Conservation (phyloP, 768 basidiomycete genomes). For the Lactifluus echinatus region DNA sequence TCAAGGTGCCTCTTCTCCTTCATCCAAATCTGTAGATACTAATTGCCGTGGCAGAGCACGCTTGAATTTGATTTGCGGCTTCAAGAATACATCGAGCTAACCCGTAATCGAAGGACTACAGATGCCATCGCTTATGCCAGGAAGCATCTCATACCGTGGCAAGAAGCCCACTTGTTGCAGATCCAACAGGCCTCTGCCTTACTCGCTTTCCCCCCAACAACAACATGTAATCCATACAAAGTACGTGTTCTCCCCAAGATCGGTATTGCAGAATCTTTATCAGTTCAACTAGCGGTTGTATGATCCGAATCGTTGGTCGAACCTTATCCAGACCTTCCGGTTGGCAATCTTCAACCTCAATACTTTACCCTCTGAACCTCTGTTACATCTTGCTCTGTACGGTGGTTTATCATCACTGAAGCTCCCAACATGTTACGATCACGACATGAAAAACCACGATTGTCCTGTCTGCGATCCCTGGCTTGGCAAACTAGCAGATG, state of each 20-base stretch:
- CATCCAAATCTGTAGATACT: not conserved
- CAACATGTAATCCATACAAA: constrained; percentile 70
- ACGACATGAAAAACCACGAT: constrained; percentile 59
- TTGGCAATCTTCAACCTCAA: constrained; percentile 81
- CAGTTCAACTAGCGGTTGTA: constrained; percentile 59
- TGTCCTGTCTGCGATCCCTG: constrained; percentile 87
- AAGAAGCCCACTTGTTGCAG: constrained; percentile 69
- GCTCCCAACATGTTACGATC: constrained; percentile 72
- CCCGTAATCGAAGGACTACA: constrained; percentile 49
- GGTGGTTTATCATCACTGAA: constrained; percentile 89
- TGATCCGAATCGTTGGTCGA: constrained; percentile 67
- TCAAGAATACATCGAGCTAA: constrained; percentile 94
- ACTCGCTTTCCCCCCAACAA: constrained; percentile 65
- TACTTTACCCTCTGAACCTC: constrained; percentile 77
- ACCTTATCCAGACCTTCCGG: constrained; percentile 71
- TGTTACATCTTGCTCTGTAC: constrained; percentile 81
- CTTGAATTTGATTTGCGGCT: constrained; percentile 94
- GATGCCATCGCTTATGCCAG: constrained; percentile 81
- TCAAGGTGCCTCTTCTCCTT: constrained; percentile 47
- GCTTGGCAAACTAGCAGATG: constrained; percentile 66
- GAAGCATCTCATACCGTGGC: constrained; percentile 77
- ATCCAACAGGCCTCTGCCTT: constrained; percentile 70
- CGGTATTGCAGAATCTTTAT: constrained; percentile 1
- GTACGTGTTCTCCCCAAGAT: not conserved
- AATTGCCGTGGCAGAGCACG: constrained; percentile 54